Evolutionary conservation across 768 basidiomycete genomes (phyloP), one percentile per base, ranked within the genome.

Genomic region (Mycena leptocephala): DNA sequence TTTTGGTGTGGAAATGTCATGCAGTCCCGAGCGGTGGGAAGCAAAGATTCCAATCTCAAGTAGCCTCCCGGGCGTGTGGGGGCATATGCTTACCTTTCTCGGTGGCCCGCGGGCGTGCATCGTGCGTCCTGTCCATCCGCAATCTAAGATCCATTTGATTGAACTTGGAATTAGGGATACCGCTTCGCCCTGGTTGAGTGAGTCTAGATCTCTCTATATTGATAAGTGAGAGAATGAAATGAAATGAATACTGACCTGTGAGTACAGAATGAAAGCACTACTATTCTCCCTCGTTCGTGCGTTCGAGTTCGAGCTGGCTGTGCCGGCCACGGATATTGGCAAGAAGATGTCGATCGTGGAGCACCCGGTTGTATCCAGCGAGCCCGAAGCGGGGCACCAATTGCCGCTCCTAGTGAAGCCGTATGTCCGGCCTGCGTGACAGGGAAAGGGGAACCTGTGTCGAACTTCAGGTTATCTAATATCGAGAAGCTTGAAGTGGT

Each of bases 11-110:
- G 22, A 9, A 18, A 11, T 61, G 33, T 51, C n/a, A 6, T 37
- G 37, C 75, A 89, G 88, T 55, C 89, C 89, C 0, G 88, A 90
- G 66, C 84, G 89, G 0, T 90, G 90, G 89, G 72, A 78, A 9
- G 41, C 80, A 5, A 85, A 87, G 0, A 83, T 82, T 0, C 20
- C 32, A 7, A 73, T 76, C 0, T 80, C 77, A 3, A 75, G 78
- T 0, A 71, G 73, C 8, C 75, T 90, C 22, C 89, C 89, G 9
- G 87, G 88, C 14, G 81, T 89, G 1, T 87, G 84, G 83, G 81
- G 84, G 1, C 82, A 88, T 75, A 48, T 85, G 26, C 66, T 89
- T 46, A 82, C 85, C 1, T 90, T 90, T 83, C 65, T 87, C 2
- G 88, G 87, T 33, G 89, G 89, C 18, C 86, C 88, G 10, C 83